phyloP scores from a whole-genome alignment of 108 stramenopile species.

The Skeletonema menzelii region DNA sequence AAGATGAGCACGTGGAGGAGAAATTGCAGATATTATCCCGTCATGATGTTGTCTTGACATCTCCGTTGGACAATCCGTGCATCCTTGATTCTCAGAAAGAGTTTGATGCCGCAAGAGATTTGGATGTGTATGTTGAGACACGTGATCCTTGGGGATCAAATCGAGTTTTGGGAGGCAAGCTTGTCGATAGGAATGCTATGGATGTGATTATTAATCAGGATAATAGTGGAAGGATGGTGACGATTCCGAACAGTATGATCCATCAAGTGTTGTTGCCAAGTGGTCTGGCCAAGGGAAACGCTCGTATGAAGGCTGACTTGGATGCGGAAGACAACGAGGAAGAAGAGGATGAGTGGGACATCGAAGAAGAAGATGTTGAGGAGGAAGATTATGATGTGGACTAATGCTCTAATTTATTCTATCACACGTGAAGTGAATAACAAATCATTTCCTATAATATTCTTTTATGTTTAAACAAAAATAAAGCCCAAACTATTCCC shows the following conservation, averaged over 20 bases:
- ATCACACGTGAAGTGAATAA: not conserved
- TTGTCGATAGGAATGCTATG: conserved; percentile 82
- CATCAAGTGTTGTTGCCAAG: conserved; percentile 40
- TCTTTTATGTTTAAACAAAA: not conserved
- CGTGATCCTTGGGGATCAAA: conserved; percentile 85
- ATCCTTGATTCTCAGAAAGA: conserved; percentile 78
- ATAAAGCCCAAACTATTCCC: not conserved
- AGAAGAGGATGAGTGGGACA: conserved; percentile 2
- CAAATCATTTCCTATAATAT: not conserved
- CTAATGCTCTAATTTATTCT: not conserved
- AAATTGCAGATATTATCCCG: conserved; percentile 60
- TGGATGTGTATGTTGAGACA: conserved; percentile 74
- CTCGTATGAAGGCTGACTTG: conserved; percentile 19
- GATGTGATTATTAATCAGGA: conserved; percentile 78
- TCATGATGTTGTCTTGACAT: conserved; percentile 76
- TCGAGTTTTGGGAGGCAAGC: conserved; percentile 68
- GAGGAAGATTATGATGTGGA: not conserved
- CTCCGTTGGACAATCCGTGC: conserved; percentile 51
- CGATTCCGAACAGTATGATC: conserved; percentile 65
- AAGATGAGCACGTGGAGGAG: conserved; percentile 58
- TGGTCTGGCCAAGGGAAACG: conserved; percentile 36
- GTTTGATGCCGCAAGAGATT: conserved; percentile 64
- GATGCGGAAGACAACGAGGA: conserved; percentile 15
- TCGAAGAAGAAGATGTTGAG: conserved; percentile 8
- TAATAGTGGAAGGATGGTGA: conserved; percentile 80